A percentile compares a stretch with the other conserved stretches of the same genome.
These are phyloP conservation scores for Fraxinus velutina DNA, from an alignment of 305 asterid genomes.

Conservation along the genomic window DNA sequence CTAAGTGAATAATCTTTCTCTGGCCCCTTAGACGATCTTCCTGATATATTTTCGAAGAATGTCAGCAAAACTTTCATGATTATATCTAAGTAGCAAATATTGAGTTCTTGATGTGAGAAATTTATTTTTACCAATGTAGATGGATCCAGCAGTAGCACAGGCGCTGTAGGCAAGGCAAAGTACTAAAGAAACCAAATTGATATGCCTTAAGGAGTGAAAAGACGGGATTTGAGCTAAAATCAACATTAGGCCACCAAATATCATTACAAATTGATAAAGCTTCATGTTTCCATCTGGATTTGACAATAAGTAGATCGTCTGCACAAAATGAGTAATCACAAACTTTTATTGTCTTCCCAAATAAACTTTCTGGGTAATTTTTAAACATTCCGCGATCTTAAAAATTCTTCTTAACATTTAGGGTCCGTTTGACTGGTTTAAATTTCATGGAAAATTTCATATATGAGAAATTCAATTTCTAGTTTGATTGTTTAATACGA, in stretches of 20 bases:
- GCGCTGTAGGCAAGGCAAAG: slow-evolving; percentile 73
- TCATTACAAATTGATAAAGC: slow-evolving; percentile 58
- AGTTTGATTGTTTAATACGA: too few relatives aligned
- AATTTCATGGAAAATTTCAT: too few relatives aligned
- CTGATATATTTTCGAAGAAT: slow-evolving; percentile 30
- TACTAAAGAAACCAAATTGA: slow-evolving; percentile 68
- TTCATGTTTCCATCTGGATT: slow-evolving; percentile 61
- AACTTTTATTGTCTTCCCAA: neutral
- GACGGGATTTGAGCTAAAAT: slow-evolving; percentile 90
- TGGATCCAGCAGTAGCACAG: slow-evolving; percentile 77
- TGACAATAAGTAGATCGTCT: slow-evolving; percentile 65
- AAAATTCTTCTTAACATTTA: neutral
- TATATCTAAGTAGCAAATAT: neutral
- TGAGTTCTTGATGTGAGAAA: neutral
- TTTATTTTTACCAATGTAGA: slow-evolving; percentile 57
- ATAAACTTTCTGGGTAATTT: neutral
- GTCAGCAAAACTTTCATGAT: neutral
- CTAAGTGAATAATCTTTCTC: slow-evolving; percentile 54
- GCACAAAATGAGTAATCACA: slow-evolving; percentile 12
- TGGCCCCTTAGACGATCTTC: slow-evolving; percentile 70
- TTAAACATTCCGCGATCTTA: neutral
- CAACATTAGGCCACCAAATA: slow-evolving; percentile 80
- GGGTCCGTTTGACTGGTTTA: too few relatives aligned
- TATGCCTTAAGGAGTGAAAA: slow-evolving; percentile 82
- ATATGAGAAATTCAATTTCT: too few relatives aligned